Conservation (phyloP, 129 eudicot genomes). For the Lactuca saligna region DNA sequence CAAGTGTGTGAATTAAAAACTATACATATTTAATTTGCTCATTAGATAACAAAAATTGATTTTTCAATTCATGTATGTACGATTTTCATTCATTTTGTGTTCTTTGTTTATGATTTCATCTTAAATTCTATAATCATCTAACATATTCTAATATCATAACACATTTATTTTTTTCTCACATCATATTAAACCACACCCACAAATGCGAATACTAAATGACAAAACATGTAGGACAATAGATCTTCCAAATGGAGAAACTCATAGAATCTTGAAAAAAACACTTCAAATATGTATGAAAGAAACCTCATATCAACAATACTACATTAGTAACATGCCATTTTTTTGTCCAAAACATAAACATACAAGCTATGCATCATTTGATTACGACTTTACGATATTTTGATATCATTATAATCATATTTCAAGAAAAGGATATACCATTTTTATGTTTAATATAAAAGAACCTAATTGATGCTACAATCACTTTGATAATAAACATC, state of each 20-base stretch:
- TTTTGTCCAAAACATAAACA: slow-evolving; percentile 2
- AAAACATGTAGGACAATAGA: not conserved
- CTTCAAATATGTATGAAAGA: not conserved
- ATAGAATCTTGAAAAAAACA: too few species aligned
- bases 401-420: not conserved
- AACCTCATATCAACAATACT: not conserved
- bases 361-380: not conserved
- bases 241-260: not conserved
- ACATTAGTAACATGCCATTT: not conserved
- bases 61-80: too few species aligned
- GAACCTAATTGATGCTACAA: not conserved
- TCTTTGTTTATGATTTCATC: too few species aligned
- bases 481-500: too few species aligned
- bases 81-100: too few species aligned
- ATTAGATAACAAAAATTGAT: too few species aligned
- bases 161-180: not conserved
- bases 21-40: too few species aligned
- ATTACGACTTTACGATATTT: not conserved
- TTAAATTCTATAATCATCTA: too few species aligned
- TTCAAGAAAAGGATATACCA: not conserved
- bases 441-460: too few species aligned
- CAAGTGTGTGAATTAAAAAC: too few species aligned
- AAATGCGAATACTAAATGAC: not conserved
- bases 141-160: not conserved
- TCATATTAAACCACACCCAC: slow-evolving; percentile 5